These are phyloP conservation scores for Goffeauzyma gilvescens DNA, from an alignment of 768 basidiomycete species.

Conservation along the genomic window DNA sequence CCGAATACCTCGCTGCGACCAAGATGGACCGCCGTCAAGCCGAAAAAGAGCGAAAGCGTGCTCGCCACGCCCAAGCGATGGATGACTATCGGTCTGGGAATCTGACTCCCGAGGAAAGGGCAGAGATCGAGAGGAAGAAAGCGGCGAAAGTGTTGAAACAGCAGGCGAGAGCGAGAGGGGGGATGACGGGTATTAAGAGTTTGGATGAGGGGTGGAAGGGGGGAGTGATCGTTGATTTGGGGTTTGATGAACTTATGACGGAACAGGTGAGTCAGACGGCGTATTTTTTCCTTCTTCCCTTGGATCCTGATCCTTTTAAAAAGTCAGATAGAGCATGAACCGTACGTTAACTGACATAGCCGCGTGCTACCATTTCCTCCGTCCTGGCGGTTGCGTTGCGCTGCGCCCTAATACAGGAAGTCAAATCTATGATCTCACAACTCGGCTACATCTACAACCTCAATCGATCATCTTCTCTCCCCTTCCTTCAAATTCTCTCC, in stretches of 20 bases:
- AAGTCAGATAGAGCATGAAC: no score
- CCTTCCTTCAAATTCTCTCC: constrained; percentile 56
- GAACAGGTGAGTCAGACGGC: constrained; percentile 55
- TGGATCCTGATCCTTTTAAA: no score
- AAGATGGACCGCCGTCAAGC: constrained; percentile 13
- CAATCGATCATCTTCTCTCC: constrained; percentile 52
- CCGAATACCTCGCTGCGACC: background rate
- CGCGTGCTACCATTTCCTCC: no score
- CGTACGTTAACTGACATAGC: no score
- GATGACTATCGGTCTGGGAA: constrained; percentile 8
- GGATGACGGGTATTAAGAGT: constrained; percentile 42
- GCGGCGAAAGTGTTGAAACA: constrained; percentile 12
- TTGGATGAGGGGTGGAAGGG: constrained; percentile 22
- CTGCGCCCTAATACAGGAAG: no score
- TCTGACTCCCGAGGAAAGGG: constrained; percentile 17
- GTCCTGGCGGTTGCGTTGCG: background rate
- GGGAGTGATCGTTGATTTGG: constrained; percentile 48
- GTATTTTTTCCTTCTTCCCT: no score
- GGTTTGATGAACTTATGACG: constrained; percentile 80
- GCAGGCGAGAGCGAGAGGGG: constrained; percentile 36
- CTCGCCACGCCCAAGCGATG: constrained; percentile 39
- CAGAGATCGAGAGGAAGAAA: constrained; percentile 24
- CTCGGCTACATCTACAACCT: constrained; percentile 77
- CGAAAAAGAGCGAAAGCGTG: constrained; percentile 37
- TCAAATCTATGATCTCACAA: constrained; percentile 72